Evolutionary conservation across 345 rosid genomes (phyloP).

Genomic region (Salix arbutifolia): DNA sequence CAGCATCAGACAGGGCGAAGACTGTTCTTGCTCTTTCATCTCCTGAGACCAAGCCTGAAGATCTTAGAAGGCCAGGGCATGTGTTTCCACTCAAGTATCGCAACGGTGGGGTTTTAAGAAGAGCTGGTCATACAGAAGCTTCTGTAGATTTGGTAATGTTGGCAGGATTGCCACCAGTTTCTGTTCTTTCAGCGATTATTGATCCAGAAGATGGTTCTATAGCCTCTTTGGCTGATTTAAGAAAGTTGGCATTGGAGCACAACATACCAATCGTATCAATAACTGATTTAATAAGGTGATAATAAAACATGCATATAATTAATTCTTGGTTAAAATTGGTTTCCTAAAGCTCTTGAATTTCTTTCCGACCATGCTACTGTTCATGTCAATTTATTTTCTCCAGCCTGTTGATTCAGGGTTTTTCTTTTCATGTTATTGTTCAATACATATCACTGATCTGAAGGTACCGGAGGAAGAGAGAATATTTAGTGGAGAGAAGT

Average conservation of each 20-base stretch:
- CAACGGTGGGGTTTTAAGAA: constrained; percentile 76
- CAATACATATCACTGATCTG: not conserved
- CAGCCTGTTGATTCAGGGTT: too few relatives aligned
- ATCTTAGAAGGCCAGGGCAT: constrained; percentile 83
- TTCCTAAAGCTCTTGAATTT: too few relatives aligned
- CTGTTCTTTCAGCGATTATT: constrained; percentile 64
- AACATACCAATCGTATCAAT: constrained; percentile 60
- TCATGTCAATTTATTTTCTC: too few relatives aligned
- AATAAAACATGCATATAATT: not conserved
- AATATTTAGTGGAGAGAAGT: constrained; percentile 65
- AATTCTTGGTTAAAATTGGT: too few relatives aligned
- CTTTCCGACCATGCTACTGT: too few relatives aligned
- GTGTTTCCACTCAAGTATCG: constrained; percentile 88
- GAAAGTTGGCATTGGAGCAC: constrained; percentile 51
- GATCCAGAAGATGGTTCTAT: constrained; percentile 68
- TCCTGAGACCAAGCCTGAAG: constrained; percentile 48
- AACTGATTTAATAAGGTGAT: constrained; percentile 75
- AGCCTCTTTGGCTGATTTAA: constrained; percentile 47
- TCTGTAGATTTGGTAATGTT: constrained; percentile 65
- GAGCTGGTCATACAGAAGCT: constrained; percentile 92
- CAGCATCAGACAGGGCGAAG: constrained; percentile 68
- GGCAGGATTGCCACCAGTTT: constrained; percentile 58
- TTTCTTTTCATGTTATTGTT: too few relatives aligned
- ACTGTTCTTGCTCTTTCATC: constrained; percentile 73
- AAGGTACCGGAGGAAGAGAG: constrained; percentile 80